Evolutionary conservation across 768 basidiomycete species (phyloP), one percentile per base, ranked within the genome.

Genomic region (Amanita pallidorosea): DNA sequence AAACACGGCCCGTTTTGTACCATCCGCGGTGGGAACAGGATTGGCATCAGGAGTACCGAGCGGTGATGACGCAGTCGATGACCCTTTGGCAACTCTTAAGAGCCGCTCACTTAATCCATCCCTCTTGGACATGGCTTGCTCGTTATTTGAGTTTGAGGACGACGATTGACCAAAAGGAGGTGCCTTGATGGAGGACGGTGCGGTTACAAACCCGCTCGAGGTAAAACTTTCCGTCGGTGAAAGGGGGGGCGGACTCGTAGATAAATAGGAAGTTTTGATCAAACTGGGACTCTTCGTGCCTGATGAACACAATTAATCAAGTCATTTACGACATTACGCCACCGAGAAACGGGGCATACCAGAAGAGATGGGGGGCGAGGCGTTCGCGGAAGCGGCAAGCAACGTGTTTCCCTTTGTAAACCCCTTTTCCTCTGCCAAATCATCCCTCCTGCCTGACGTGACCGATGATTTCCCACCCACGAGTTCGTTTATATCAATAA

Each of bases 401-500:
- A 59, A 41, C 15, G 58, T 57, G 23, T 47, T 33, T 12, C 56
- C 58, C 42, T 48, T 29, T 18, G 57, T 58, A 18, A 68, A 56
- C 38, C 71, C 73, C 22, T 56, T 60, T 6, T 68, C 69, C 12
- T 60, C 60, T n/a, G 70, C 72, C 52, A 75, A 74, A 5, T 66
- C 72, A 2, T 61, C 64, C 6, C 54, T 58, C 34, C 51, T 58
- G 52, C 58, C 60, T 20, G 53, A 52, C 18, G 40, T 48, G 8
- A 55, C 51, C 15, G 58, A 46, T 7, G 51, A 56, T 20, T 60
- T 62, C 29, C 57, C 55, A 25, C 54, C 51, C 48, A 70, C 72
- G 5, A 79, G 63, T 55, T 70, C 65, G 35, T 66, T 69, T 49
- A 79, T 77, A 54, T 79, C 75, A 42, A 79, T 76, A 8, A 79